These are phyloP conservation scores for Liquidambar formosana DNA, from an alignment of 164 flowering plant species.

Conservation along the genomic window DNA sequence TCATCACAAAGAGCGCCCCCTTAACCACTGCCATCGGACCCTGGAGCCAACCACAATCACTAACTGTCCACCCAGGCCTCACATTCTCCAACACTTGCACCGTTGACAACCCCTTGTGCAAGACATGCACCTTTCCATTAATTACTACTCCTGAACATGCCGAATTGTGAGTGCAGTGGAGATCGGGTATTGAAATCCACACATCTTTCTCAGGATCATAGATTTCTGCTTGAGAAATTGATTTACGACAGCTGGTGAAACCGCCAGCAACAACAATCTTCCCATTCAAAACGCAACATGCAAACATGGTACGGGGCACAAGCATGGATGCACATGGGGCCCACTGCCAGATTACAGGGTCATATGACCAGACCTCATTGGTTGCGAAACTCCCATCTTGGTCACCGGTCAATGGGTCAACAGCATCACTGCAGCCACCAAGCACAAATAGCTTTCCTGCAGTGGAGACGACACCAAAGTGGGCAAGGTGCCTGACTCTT, in stretches of 20 bases:
- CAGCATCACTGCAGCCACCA: constrained; percentile 95
- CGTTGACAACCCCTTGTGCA: constrained; percentile 83
- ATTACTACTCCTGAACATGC: constrained; percentile 81
- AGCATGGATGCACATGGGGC: constrained; percentile 68
- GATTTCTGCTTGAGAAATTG: constrained; percentile 80
- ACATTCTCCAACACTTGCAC: constrained; percentile 68
- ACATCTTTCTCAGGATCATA: constrained; percentile 82
- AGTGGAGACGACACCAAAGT: constrained; percentile 77
- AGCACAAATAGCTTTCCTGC: constrained; percentile 83
- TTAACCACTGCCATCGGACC: constrained; percentile 85
- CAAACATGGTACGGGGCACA: constrained; percentile 93
- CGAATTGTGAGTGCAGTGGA: constrained; percentile 71
- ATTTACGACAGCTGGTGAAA: constrained; percentile 75
- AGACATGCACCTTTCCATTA: constrained; percentile 73
- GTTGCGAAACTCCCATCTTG: constrained; percentile 91
- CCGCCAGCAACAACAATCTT: constrained; percentile 94
- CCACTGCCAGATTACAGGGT: constrained; percentile 69
- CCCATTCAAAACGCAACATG: constrained; percentile 81
- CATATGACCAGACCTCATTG: constrained; percentile 91
- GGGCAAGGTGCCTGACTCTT: constrained; percentile 70
- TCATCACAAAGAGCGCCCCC: constrained; percentile 70
- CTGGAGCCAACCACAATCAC: constrained; percentile 80
- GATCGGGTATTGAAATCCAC: constrained; percentile 83
- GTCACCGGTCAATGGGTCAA: constrained; percentile 90
- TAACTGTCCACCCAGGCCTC: constrained; percentile 58